Evolutionary conservation across 176 grass and related monocot genomes (phyloP).

Genomic region (Areca catechu): DNA sequence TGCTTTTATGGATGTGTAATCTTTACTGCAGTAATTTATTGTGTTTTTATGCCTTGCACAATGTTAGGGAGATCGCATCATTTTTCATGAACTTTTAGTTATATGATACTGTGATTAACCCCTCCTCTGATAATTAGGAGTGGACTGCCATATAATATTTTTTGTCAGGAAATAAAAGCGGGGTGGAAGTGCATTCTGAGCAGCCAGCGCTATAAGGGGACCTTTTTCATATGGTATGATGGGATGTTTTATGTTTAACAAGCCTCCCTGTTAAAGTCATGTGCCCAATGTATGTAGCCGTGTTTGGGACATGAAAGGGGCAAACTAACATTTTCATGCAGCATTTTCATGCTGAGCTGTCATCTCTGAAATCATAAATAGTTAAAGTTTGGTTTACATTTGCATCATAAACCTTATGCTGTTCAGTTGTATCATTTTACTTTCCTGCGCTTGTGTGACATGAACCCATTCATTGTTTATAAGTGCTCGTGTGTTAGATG

Average conservation of each 20-base stretch:
- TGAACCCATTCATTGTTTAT: too few species aligned
- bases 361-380: too few species aligned
- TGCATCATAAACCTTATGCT: too few species aligned
- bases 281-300: conserved; percentile 16
- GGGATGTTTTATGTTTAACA: conserved; percentile 32
- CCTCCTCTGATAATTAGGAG: conserved; percentile 35
- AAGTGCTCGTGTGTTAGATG: too few species aligned
- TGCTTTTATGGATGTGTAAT: too few species aligned
- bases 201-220: conserved; percentile 21
- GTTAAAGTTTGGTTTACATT: too few species aligned
- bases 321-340: conserved; percentile 28
- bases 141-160: conserved; percentile 28
- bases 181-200: conserved; percentile 33
- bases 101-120: conserved; percentile 30
- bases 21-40: too few species aligned
- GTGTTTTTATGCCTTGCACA: too few species aligned
- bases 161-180: conserved; percentile 36
- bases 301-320: conserved; percentile 5
- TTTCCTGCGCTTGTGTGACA: too few species aligned
- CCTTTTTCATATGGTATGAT: conserved; percentile 55
- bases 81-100: conserved; percentile 26
- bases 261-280: conserved; percentile 29
- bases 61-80: background rate
- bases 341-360: conserved; percentile 2
- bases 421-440: too few species aligned